Evolutionary conservation across 495 filamentous ascomycete species (phyloP).

Genomic region (Aspergillus campestris): DNA sequence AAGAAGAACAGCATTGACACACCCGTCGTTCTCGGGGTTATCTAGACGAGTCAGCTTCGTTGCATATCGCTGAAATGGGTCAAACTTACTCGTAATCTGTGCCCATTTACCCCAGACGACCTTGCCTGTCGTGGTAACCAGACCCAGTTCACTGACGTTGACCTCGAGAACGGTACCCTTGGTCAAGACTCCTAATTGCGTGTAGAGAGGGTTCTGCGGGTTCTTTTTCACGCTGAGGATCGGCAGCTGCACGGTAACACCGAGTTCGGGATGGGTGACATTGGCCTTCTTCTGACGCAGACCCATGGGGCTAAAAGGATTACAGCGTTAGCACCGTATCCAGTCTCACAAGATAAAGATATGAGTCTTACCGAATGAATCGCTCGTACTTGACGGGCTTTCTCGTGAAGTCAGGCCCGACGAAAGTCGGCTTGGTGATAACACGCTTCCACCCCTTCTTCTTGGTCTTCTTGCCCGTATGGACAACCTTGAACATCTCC

Average conservation of each 20-base stretch:
- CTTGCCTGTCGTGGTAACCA: conserved; percentile 89
- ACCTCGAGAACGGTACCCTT: conserved; percentile 95
- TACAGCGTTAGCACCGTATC: conserved; percentile 58
- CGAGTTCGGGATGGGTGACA: conserved; percentile 75
- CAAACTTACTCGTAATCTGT: conserved; percentile 38
- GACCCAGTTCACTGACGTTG: conserved; percentile 86
- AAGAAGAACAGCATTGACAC: conserved; percentile 51
- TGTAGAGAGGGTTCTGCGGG: conserved; percentile 89
- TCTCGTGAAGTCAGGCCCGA: conserved; percentile 85
- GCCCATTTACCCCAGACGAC: conserved; percentile 87
- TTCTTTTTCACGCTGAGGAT: conserved; percentile 98
- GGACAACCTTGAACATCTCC: conserved; percentile 98
- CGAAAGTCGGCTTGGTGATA: conserved; percentile 88
- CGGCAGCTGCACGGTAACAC: conserved; percentile 85
- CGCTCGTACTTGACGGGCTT: conserved; percentile 92
- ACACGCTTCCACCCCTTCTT: conserved; percentile 90
- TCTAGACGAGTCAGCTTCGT: conserved; percentile 35
- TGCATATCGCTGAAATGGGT: neutral
- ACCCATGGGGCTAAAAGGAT: conserved; percentile 54
- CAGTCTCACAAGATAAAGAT: neutral
- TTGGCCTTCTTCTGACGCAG: conserved; percentile 91
- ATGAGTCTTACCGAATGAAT: conserved; percentile 45
- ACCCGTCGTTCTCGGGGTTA: conserved; percentile 74
- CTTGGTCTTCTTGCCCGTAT: conserved; percentile 79
- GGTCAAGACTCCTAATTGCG: conserved; percentile 86